Percentiles rank a stretch among this genome's conserved stretches.
Conservation (phyloP, 2,329 filamentous ascomycete genomes). For the Phyllosticta paracitricarpa region DNA sequence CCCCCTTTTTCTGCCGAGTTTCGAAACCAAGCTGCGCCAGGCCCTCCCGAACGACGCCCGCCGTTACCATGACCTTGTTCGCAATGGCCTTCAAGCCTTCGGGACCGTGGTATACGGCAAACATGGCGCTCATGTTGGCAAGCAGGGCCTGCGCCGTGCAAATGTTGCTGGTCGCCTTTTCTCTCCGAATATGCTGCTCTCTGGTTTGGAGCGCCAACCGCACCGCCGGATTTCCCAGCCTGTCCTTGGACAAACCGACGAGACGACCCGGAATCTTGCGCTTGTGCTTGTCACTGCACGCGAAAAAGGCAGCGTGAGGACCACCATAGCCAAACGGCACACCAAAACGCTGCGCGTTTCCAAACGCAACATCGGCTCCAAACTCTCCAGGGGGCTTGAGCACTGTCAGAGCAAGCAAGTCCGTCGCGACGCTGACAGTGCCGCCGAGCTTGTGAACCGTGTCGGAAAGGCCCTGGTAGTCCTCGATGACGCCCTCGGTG, state of each 20-base stretch:
- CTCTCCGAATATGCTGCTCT: slow-evolving; percentile 90
- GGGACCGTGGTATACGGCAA: slow-evolving; percentile 88
- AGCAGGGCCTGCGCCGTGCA: slow-evolving; percentile 90
- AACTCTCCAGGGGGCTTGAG: slow-evolving; percentile 88
- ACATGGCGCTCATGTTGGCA: slow-evolving; percentile 93
- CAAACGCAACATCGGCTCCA: slow-evolving; percentile 90
- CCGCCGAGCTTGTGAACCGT: slow-evolving; percentile 67
- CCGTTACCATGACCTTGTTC: slow-evolving; percentile 61
- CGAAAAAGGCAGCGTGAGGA: slow-evolving; percentile 95
- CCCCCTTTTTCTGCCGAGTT: slow-evolving; percentile 48
- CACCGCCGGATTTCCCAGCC: slow-evolving; percentile 70
- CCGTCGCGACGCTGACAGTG: slow-evolving; percentile 79
- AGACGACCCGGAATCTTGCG: slow-evolving; percentile 86
- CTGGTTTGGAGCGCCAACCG: slow-evolving; percentile 81
- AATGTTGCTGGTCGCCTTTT: slow-evolving; percentile 96
- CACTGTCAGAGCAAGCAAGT: slow-evolving; percentile 76
- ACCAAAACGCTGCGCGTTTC: slow-evolving; percentile 82
- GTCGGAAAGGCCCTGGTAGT: slow-evolving; percentile 66
- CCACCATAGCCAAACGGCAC: slow-evolving; percentile 88
- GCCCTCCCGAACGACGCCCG: slow-evolving; percentile 57
- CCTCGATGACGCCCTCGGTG: slow-evolving; percentile 68
- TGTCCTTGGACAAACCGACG: slow-evolving; percentile 85
- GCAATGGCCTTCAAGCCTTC: slow-evolving; percentile 75
- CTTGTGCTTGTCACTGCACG: slow-evolving; percentile 83
- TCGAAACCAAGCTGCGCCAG: slow-evolving; percentile 54